Base-by-base conservation (phyloP, 2,329 filamentous ascomycete species). In the Nigrospora osmanthi region DNA sequence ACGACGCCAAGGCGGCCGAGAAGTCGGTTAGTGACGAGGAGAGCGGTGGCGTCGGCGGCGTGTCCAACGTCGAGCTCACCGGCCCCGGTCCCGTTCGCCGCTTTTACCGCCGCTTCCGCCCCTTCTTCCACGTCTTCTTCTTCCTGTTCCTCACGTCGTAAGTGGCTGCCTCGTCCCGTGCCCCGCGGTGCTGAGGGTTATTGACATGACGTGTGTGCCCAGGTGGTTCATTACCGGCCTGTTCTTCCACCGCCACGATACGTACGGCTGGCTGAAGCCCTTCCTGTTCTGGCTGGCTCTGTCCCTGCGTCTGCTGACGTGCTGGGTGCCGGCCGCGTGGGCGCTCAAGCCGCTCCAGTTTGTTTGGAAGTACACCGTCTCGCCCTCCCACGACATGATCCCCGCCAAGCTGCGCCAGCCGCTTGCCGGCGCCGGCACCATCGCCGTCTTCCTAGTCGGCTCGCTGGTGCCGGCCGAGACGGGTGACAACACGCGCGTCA, bases 231-330 rank as follows among this genome's bases (percentile, higher is more conserved):
- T 66, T 17, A 63, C 56, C 39, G 64, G 66, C 32, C 57, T 68
- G 30, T 71, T 89, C 47, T 70, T 88, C 43, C 87, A 91, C 61
- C 80, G 80, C 47, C 54, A 83, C 47, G 80, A 89, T 57, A 73
- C 72, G 55, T 73, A 76, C 65, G 88, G 87, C 58, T 95, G 89
- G 89, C 66, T 94, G 46, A 78, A 90, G 41, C 89, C 89, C 0
- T 93, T 94, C 66, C 72, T 95, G 42, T 60, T 95, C 39, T 95
- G 84, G 72, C 77, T 95, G 38, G 75, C 71, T 52, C 81, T 94
- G 54, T 80, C 78, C 11, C 69, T 93, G 42, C 84, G 89, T 32
- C 62, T 95, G 40, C 52, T 94, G 59, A 85, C 84, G 60, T 79
- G 87, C 65, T 81, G 88, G 59, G 67, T 91, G 3, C 82, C 87